Percentiles rank a stretch among this genome's conserved stretches.
These are phyloP conservation scores for Ogataea methylovora DNA, from an alignment of 805 yeast genomes.

Conservation along the genomic window DNA sequence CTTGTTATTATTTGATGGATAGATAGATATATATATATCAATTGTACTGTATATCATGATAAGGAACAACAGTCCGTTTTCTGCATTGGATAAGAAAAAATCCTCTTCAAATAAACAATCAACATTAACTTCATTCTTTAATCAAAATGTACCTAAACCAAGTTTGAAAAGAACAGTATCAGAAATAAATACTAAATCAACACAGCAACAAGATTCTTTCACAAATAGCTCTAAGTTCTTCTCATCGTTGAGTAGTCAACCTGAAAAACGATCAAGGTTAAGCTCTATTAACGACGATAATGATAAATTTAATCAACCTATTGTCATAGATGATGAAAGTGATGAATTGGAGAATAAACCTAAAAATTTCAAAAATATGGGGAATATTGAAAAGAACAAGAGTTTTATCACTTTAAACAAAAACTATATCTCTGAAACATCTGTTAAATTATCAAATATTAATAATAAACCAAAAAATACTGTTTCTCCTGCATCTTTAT, in stretches of 20 bases:
- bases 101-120: background rate
- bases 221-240: too few species aligned
- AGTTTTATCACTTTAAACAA: too few species aligned
- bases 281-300: background rate
- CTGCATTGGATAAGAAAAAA: background rate
- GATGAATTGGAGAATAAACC: constrained; percentile 2
- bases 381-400: background rate
- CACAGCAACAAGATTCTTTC: too few species aligned
- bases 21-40: too few species aligned
- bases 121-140: constrained; percentile 1
- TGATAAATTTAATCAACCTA: background rate
- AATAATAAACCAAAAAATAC: background rate
- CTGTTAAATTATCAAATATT: background rate
- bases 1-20: too few species aligned
- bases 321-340: constrained; percentile 1
- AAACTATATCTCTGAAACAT: too few species aligned
- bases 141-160: background rate
- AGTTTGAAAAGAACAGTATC: background rate
- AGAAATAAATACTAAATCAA: background rate
- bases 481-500: constrained; percentile 3
- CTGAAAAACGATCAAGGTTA: too few species aligned
- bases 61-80: too few species aligned
- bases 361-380: background rate
- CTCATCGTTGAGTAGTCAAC: too few species aligned
- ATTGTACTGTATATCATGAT: too few species aligned